phyloP scores from a whole-genome alignment of 768 basidiomycete species.

The Grammothele lineata region DNA sequence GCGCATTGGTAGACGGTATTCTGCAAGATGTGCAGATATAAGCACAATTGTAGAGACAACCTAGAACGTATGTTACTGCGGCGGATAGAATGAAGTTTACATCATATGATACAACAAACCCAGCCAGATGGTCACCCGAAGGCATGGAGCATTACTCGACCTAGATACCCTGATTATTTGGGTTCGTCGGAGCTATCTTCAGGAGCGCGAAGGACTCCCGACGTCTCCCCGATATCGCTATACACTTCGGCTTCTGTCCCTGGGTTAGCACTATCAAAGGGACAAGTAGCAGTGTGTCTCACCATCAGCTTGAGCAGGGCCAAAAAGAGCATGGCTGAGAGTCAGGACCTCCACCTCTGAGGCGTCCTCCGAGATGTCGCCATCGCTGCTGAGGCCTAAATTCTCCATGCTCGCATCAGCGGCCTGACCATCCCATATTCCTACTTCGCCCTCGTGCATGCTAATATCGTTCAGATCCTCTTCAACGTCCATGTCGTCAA shows the following conservation, averaged over 20 bases:
- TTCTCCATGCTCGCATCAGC: constrained; percentile 28
- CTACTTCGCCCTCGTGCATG: constrained; percentile 8
- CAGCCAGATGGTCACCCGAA: too few relatives aligned
- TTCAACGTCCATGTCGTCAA: constrained; percentile 36
- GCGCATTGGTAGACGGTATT: constrained; percentile 33
- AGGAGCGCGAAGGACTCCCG: constrained; percentile 5
- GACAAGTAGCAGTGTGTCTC: not conserved
- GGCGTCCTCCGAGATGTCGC: constrained; percentile 21
- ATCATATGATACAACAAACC: constrained; percentile 10
- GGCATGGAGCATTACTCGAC: too few relatives aligned
- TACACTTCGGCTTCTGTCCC: constrained; percentile 6
- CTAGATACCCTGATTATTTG: too few relatives aligned
- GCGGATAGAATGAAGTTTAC: constrained; percentile 14
- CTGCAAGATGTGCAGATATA: constrained; percentile 20
- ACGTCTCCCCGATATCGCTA: constrained; percentile 4
- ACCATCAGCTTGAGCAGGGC: constrained; percentile 6
- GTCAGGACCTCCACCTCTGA: constrained; percentile 16
- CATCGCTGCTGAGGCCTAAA: constrained; percentile 40
- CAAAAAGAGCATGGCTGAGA: constrained; percentile 8
- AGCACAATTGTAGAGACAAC: constrained; percentile 1
- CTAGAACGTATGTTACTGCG: too few relatives aligned
- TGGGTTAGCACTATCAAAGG: not conserved
- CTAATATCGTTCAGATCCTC: constrained; percentile 21
- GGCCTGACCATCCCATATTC: constrained; percentile 17
- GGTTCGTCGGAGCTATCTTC: too few relatives aligned